Conservation (phyloP, 1,284 basidiomycete species). For the Cutaneotrichosporon sp. region DNA sequence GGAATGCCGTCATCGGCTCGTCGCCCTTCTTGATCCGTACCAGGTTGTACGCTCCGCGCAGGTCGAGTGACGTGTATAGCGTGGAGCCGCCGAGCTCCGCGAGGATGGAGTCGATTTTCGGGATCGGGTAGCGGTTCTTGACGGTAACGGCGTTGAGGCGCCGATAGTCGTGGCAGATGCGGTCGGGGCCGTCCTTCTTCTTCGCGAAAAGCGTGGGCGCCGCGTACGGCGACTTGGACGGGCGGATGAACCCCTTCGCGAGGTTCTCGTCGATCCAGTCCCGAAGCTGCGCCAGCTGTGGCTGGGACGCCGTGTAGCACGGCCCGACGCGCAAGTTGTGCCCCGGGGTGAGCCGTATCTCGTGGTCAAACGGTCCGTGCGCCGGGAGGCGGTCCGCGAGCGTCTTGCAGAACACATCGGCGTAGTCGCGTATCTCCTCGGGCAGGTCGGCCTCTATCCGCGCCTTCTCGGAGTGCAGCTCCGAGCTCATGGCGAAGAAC, state of each 20-base stretch:
- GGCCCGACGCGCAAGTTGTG: too few species aligned
- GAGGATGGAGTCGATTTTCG: conserved; percentile 31
- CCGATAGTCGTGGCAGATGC: too few species aligned
- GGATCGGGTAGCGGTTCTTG: conserved; percentile 47
- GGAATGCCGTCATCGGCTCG: conserved; percentile 54
- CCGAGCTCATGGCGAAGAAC: too few species aligned
- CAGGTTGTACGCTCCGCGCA: conserved; percentile 42
- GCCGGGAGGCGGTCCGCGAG: conserved; percentile 37
- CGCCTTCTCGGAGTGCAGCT: too few species aligned
- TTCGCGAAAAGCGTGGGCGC: conserved; percentile 58
- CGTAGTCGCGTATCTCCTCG: conserved; percentile 28
- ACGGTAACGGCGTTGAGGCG: conserved; percentile 53
- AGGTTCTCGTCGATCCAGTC: conserved; percentile 55
- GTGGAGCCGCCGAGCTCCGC: conserved; percentile 42
- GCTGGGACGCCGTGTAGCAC: too few species aligned
- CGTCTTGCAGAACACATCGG: conserved; percentile 40
- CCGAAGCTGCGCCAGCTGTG: too few species aligned
- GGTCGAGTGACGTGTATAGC: conserved; percentile 50
- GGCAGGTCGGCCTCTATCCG: conserved; percentile 16
- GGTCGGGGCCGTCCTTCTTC: too few species aligned
- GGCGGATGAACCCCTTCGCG: conserved; percentile 41
- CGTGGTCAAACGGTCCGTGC: conserved; percentile 39
- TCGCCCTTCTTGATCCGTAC: conserved; percentile 36
- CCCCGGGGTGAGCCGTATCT: conserved; percentile 11
- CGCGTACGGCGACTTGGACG: conserved; percentile 39